phyloP scores from a whole-genome alignment of 495 filamentous ascomycete genomes.

The Articulospora tetracladia region DNA sequence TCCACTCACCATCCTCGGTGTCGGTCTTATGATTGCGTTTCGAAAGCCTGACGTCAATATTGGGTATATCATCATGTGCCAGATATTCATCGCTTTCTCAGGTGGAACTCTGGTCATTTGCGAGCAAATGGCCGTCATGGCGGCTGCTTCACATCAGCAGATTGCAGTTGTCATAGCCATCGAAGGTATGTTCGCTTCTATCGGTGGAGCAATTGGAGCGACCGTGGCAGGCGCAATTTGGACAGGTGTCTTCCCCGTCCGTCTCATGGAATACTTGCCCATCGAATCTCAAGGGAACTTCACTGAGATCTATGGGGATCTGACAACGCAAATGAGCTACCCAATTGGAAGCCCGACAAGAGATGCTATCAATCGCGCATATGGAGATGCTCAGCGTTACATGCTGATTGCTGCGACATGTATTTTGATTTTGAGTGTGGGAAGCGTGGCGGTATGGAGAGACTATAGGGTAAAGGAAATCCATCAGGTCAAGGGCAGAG shows the following conservation, averaged over 20 bases:
- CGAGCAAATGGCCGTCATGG: slow-evolving; percentile 65
- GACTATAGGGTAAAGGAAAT: slow-evolving; percentile 36
- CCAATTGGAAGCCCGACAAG: slow-evolving; percentile 51
- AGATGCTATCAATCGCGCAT: slow-evolving; percentile 56
- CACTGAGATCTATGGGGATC: slow-evolving; percentile 50
- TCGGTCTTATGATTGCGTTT: slow-evolving; percentile 73
- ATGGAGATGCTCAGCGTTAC: slow-evolving; percentile 44
- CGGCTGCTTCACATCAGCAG: slow-evolving; percentile 57
- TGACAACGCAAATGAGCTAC: slow-evolving; percentile 57
- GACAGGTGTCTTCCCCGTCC: slow-evolving; percentile 50
- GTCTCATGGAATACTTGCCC: slow-evolving; percentile 54
- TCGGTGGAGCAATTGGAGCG: slow-evolving; percentile 62
- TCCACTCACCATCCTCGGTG: slow-evolving; percentile 58
- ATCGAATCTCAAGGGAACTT: slow-evolving; percentile 30
- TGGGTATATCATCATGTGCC: slow-evolving; percentile 70
- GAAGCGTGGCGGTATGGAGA: slow-evolving; percentile 43
- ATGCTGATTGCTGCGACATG: slow-evolving; percentile 47
- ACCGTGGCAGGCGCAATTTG: slow-evolving; percentile 63
- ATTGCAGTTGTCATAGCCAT: slow-evolving; percentile 63
- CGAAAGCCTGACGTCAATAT: slow-evolving; percentile 50
- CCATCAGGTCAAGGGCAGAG: slow-evolving; percentile 13
- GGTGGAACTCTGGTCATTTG: slow-evolving; percentile 56
- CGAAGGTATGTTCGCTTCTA: slow-evolving; percentile 50
- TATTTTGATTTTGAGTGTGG: slow-evolving; percentile 44
- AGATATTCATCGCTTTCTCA: slow-evolving; percentile 71